Conservation (phyloP, 2,329 filamentous ascomycete species). For the Thielaviopsis ethacetica region DNA sequence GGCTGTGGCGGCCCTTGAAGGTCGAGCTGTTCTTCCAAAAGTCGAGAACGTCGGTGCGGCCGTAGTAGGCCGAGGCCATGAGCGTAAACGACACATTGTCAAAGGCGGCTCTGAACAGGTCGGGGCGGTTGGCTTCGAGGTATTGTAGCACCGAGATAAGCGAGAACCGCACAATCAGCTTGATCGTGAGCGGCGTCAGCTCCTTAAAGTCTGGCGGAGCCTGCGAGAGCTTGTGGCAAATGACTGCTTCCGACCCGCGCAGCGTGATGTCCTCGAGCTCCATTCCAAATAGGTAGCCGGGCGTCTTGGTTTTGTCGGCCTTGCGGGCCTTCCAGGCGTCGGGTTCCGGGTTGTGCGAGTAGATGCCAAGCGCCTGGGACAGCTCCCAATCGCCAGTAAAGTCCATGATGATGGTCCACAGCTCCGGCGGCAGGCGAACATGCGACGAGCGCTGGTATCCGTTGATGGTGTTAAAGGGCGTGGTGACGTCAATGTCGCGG, state of each 20-base stretch:
- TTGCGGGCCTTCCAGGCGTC: conserved; percentile 46
- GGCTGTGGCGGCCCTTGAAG: conserved; percentile 59
- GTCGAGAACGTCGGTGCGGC: conserved; percentile 66
- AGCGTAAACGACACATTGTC: conserved; percentile 74
- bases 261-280: conserved; percentile 77
- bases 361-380: conserved; percentile 64
- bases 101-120: conserved; percentile 65
- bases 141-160: conserved; percentile 63
- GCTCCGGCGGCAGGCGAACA: conserved; percentile 54
- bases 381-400: conserved; percentile 82
- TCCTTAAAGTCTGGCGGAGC: conserved; percentile 54
- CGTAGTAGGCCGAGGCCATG: conserved; percentile 76
- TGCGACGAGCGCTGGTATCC: conserved; percentile 20
- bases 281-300: conserved; percentile 42
- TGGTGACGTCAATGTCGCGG: conserved; percentile 43
- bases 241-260: conserved; percentile 49
- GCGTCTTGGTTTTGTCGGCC: conserved; percentile 39
- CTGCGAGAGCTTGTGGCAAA: conserved; percentile 57
- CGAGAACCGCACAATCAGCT: conserved; percentile 82
- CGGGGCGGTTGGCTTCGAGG: conserved; percentile 41
- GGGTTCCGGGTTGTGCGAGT: conserved; percentile 60
- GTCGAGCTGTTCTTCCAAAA: conserved; percentile 80
- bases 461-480: conserved; percentile 21
- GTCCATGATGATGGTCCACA: conserved; percentile 81
- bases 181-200: conserved; percentile 66